Evolutionary conservation across 345 rosid species (phyloP).

Genomic region (Trapa bicornis): DNA sequence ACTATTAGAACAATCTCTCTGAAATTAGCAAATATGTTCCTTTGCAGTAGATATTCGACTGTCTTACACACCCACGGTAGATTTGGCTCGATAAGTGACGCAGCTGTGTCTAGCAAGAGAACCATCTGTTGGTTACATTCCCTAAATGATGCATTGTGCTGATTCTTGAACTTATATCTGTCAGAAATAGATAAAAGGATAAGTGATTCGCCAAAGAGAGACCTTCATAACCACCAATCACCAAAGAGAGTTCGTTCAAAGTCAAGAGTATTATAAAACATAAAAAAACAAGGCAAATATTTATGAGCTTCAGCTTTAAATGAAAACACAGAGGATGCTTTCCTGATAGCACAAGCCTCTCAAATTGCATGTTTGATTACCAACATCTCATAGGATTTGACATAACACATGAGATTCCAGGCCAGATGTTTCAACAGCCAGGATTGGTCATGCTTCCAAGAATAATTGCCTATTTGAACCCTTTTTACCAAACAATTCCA

Average conservation of each 20-base stretch:
- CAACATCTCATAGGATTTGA: background rate
- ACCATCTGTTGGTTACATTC: constrained; percentile 33
- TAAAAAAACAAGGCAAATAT: background rate
- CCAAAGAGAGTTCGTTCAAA: background rate
- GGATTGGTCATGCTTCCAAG: background rate
- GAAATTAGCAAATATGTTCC: constrained; percentile 39
- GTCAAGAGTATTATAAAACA: background rate
- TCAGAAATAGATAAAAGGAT: constrained; percentile 16
- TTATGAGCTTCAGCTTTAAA: background rate
- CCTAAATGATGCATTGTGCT: constrained; percentile 30
- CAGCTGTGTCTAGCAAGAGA: constrained; percentile 56
- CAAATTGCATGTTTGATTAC: background rate
- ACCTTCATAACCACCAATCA: no score
- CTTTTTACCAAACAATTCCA: background rate
- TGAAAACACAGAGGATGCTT: background rate
- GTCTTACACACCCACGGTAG: constrained; percentile 86
- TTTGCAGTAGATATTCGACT: constrained; percentile 48
- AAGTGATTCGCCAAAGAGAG: background rate
- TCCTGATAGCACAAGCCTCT: background rate
- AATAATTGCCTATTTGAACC: background rate
- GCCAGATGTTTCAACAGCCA: background rate
- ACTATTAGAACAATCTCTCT: constrained; percentile 51
- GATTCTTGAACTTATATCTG: constrained; percentile 57
- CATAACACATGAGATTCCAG: background rate
- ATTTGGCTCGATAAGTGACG: constrained; percentile 55